Conservation (phyloP, 2,329 filamentous ascomycete genomes). For the Penicillium expansum region DNA sequence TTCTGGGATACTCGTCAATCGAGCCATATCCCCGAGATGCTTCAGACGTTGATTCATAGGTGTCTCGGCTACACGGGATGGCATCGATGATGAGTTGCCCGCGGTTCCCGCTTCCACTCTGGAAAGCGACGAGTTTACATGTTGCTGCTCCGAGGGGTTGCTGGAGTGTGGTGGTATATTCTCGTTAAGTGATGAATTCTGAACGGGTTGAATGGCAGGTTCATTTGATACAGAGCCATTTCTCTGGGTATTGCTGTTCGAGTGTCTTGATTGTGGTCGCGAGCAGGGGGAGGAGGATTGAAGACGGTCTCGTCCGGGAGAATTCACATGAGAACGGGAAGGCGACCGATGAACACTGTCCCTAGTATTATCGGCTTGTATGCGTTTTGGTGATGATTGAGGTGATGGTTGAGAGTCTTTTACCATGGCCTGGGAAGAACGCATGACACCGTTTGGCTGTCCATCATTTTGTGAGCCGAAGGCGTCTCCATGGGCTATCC, state of each 20-base stretch:
- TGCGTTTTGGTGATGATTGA: slow-evolving; percentile 20
- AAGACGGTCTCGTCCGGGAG: slow-evolving; percentile 18
- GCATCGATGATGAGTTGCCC: slow-evolving; percentile 39
- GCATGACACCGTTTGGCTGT: slow-evolving; percentile 9
- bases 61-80: slow-evolving; percentile 42
- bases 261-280: slow-evolving; percentile 14
- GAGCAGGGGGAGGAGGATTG: slow-evolving; percentile 27
- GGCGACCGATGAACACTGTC: not conserved
- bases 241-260: not conserved
- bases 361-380: not conserved
- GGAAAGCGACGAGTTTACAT: slow-evolving; percentile 5
- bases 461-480: slow-evolving; percentile 4
- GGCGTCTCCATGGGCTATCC: not conserved
- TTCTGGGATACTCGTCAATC: slow-evolving; percentile 39
- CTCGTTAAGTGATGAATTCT: slow-evolving; percentile 10
- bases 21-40: slow-evolving; percentile 26
- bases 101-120: slow-evolving; percentile 11
- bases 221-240: not conserved
- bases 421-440: slow-evolving; percentile 37
- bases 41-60: slow-evolving; percentile 32
- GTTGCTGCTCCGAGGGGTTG: slow-evolving; percentile 11
- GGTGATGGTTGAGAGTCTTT: slow-evolving; percentile 40
- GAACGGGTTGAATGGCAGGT: slow-evolving; percentile 4
- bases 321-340: slow-evolving; percentile 2
- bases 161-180: slow-evolving; percentile 14